A percentile compares a stretch with the other conserved stretches of the same genome.
These are phyloP conservation scores for Rhodomyrtus psidioides DNA, from an alignment of 441 rosid species.

Conservation along the genomic window DNA sequence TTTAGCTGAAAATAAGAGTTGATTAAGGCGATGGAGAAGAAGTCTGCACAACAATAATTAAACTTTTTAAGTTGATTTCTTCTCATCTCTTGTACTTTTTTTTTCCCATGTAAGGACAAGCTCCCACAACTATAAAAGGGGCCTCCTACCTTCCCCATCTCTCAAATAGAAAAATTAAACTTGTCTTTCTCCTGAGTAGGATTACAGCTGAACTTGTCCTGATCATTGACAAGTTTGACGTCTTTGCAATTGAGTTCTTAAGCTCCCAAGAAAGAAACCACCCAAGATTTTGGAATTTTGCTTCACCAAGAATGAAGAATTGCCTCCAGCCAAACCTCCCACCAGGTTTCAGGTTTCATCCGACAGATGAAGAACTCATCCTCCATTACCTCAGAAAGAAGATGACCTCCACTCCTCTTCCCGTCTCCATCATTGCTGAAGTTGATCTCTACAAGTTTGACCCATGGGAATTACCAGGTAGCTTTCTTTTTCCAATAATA, in stretches of 20 bases:
- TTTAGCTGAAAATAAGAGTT: neutral
- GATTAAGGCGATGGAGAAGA: neutral
- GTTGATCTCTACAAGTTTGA: neutral
- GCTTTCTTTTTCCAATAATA: neutral
- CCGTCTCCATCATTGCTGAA: neutral
- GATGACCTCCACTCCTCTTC: neutral
- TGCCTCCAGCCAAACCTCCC: neutral
- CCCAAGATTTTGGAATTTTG: neutral
- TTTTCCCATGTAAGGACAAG: neutral
- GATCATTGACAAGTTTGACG: neutral
- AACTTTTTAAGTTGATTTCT: neutral
- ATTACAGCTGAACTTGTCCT: neutral
- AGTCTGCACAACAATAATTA: neutral
- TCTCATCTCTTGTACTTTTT: neutral
- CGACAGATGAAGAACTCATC: neutral
- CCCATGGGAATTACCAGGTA: neutral
- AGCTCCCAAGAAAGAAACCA: neutral
- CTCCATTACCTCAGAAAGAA: neutral
- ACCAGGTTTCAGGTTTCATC: neutral
- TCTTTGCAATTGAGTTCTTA: neutral
- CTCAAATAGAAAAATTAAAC: neutral
- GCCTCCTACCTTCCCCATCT: neutral
- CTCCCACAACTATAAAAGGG: neutral
- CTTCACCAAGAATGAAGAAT: neutral
- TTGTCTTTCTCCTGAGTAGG: neutral